Conservation (phyloP, 176 grass and related monocot genomes). For the Cenchrus fungigraminus region DNA sequence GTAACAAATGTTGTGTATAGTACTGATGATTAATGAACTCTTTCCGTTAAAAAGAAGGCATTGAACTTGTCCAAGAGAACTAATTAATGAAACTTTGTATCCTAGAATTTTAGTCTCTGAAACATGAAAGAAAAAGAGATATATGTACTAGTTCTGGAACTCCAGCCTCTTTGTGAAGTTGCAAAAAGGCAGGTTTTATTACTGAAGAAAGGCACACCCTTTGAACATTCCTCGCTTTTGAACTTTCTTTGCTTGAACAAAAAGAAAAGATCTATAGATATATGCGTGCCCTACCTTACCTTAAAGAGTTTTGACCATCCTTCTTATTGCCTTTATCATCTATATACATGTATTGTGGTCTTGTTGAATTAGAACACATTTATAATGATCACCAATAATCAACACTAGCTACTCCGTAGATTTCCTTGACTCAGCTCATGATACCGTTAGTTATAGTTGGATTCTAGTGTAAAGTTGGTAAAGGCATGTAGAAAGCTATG, state of each 20-base stretch:
- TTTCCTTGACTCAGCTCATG: conserved; percentile 51
- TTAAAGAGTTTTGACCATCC: conserved; percentile 31
- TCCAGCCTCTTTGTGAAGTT: neutral
- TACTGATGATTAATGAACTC: neutral
- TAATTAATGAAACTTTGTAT: neutral
- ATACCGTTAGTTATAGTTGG: conserved; percentile 56
- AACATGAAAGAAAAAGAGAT: neutral
- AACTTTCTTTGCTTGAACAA: conserved; percentile 54
- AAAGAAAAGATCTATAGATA: conserved; percentile 48
- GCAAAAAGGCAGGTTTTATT: conserved; percentile 25
- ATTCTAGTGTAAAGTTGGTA: conserved; percentile 39
- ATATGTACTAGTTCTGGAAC: neutral
- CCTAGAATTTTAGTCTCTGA: neutral
- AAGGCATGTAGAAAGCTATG: conserved; percentile 32
- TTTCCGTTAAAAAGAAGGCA: neutral
- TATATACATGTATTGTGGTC: neutral
- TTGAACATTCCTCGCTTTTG: conserved; percentile 33
- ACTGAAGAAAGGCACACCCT: conserved; percentile 26
- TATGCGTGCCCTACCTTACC: conserved; percentile 26
- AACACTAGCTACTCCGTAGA: conserved; percentile 49
- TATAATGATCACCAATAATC: conserved; percentile 44
- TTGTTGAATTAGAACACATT: conserved; percentile 39
- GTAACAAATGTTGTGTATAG: neutral
- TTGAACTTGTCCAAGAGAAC: neutral
- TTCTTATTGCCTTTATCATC: conserved; percentile 23